These are phyloP conservation scores for Apiotrichum sp. DNA, from an alignment of 1,284 basidiomycete genomes.

Conservation along the genomic window DNA sequence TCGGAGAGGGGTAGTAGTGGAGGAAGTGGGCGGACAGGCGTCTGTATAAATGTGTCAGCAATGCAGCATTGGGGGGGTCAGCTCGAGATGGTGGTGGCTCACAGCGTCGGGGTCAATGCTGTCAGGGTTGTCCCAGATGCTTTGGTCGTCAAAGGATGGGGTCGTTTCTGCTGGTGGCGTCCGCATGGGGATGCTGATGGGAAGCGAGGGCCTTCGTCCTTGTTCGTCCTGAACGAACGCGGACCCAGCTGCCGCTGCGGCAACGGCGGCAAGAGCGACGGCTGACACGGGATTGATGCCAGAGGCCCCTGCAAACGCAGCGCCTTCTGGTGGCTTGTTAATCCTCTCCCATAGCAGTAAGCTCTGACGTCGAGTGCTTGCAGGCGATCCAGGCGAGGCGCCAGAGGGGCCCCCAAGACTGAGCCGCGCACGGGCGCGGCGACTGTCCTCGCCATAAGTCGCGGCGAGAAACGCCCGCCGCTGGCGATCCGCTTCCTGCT, in stretches of 20 bases:
- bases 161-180: not conserved
- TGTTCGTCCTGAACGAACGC: not conserved
- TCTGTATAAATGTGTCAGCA: not conserved
- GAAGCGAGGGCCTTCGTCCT: conserved; percentile 12
- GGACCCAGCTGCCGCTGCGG: not conserved
- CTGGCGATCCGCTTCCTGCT: conserved; percentile 45
- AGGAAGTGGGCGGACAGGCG: conserved; percentile 35
- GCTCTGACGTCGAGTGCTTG: conserved; percentile 29
- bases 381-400: conserved; percentile 17
- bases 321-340: conserved; percentile 5
- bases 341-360: conserved; percentile 39
- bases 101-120: conserved; percentile 2
- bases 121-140: conserved; percentile 17
- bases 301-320: not conserved
- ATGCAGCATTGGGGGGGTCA: not conserved
- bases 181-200: conserved; percentile 12
- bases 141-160: conserved; percentile 13
- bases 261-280: not conserved
- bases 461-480: conserved; percentile 41
- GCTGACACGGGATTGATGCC: not conserved
- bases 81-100: not conserved
- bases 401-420: conserved; percentile 32
- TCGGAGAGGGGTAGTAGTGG: conserved; percentile 46
- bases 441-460: conserved; percentile 39
- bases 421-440: conserved; percentile 36